Conservation (phyloP, 148 eudicot genomes). For the Rhododendron kiyosumense region DNA sequence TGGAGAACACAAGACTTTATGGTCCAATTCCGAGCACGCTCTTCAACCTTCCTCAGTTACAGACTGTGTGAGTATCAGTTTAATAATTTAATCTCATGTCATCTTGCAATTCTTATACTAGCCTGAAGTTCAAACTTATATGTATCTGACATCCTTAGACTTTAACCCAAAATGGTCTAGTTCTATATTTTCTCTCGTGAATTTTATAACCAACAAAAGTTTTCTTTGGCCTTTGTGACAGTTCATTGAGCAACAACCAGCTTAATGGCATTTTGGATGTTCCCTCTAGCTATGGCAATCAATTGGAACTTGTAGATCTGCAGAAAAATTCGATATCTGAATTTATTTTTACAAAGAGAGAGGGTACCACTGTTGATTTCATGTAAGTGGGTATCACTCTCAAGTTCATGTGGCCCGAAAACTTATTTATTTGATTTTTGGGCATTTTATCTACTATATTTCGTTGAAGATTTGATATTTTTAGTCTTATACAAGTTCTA, state of each 20-base stretch:
- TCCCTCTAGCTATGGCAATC: slow-evolving; percentile 29
- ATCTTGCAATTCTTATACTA: background rate
- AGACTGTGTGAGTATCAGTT: slow-evolving; percentile 55
- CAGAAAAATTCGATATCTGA: slow-evolving; percentile 38
- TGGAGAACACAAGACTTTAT: slow-evolving; percentile 47
- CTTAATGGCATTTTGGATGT: slow-evolving; percentile 47
- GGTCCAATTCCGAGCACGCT: slow-evolving; percentile 55
- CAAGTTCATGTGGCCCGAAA: background rate
- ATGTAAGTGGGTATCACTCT: slow-evolving; percentile 25
- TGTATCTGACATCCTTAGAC: background rate
- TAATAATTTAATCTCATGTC: background rate
- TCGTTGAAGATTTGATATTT: too few relatives aligned
- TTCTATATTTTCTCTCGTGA: background rate
- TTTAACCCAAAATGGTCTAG: background rate
- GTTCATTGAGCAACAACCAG: slow-evolving; percentile 46
- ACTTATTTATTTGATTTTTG: background rate
- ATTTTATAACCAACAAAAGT: background rate
- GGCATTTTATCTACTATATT: too few relatives aligned
- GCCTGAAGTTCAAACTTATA: background rate
- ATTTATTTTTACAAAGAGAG: slow-evolving; percentile 8
- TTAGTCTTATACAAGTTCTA: too few relatives aligned
- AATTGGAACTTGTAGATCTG: slow-evolving; percentile 36
- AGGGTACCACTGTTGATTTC: slow-evolving; percentile 12
- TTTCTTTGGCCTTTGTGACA: slow-evolving; percentile 21
- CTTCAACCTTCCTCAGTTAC: slow-evolving; percentile 55